A percentile compares a stretch with the other conserved stretches of the same genome.
Evolutionary conservation across 495 filamentous ascomycete species (phyloP).

Genomic region (Penicillium pulvis): DNA sequence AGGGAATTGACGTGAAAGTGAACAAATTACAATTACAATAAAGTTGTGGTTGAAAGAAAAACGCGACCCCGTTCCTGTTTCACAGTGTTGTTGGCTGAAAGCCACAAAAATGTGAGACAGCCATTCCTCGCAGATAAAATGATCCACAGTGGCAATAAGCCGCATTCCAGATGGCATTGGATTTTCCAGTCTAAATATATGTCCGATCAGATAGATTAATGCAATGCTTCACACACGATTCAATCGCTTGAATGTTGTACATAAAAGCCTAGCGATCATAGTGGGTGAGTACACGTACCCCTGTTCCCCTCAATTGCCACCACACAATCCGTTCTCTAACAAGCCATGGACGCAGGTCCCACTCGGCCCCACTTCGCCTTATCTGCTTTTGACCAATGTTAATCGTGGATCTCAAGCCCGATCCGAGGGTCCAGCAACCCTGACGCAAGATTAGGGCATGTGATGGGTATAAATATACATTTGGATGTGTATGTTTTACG

Average conservation of each 20-base stretch:
- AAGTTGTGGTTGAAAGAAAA: conserved; percentile 3
- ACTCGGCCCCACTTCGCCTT: neutral
- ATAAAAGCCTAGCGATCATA: too few relatives aligned
- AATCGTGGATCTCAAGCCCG: neutral
- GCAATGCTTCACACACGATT: too few relatives aligned
- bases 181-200: neutral
- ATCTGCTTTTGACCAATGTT: neutral
- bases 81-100: conserved; percentile 20
- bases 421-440: neutral
- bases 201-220: too few relatives aligned
- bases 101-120: conserved; percentile 32
- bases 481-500: neutral
- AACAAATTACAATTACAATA: conserved; percentile 8
- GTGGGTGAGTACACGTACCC: neutral
- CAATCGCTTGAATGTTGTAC: too few relatives aligned
- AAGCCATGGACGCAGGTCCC: conserved; percentile 24
- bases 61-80: conserved; percentile 3
- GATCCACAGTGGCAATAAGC: conserved; percentile 6
- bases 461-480: neutral
- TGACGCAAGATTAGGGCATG: neutral
- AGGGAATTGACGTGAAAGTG: neutral
- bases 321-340: neutral
- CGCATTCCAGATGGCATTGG: conserved; percentile 10
- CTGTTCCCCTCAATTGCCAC: neutral
- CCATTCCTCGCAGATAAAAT: conserved; percentile 14